A percentile compares a stretch with the other conserved stretches of the same genome.
Conservation (phyloP, 495 filamentous ascomycete species). For the Hyaloscypha hepaticicola region DNA sequence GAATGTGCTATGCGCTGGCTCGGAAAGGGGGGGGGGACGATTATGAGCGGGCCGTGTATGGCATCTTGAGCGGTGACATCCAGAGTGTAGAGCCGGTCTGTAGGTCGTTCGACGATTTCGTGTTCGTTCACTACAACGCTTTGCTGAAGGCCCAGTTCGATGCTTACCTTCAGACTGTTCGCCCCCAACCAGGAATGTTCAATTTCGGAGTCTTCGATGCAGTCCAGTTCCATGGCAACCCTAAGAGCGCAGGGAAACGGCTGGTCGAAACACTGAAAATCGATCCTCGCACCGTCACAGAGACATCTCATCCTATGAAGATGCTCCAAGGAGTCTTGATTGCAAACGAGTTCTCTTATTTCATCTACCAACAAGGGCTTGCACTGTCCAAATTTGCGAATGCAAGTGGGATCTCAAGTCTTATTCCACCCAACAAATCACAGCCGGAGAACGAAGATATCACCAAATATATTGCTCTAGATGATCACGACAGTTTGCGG, state of each 20-base stretch:
- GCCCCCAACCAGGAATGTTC: slow-evolving; percentile 41
- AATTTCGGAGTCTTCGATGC: slow-evolving; percentile 53
- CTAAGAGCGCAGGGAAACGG: slow-evolving; percentile 45
- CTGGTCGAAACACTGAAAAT: slow-evolving; percentile 52
- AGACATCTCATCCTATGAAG: slow-evolving; percentile 58
- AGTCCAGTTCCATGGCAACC: slow-evolving; percentile 53
- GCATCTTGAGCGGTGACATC: slow-evolving; percentile 79
- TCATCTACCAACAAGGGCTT: slow-evolving; percentile 58
- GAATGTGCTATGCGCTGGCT: slow-evolving; percentile 77
- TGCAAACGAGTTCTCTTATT: slow-evolving; percentile 53
- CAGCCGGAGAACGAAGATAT: slow-evolving; percentile 25
- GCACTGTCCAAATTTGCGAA: slow-evolving; percentile 55
- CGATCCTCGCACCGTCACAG: slow-evolving; percentile 43
- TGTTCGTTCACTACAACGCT: slow-evolving; percentile 88
- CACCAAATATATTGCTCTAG: slow-evolving; percentile 45
- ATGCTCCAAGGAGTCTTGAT: slow-evolving; percentile 66
- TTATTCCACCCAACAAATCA: slow-evolving; percentile 41
- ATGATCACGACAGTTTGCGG: slow-evolving; percentile 58
- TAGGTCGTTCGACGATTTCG: slow-evolving; percentile 79
- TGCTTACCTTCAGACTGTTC: slow-evolving; percentile 51
- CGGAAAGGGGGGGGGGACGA: slow-evolving; percentile 63
- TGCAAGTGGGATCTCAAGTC: slow-evolving; percentile 43
- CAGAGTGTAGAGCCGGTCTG: slow-evolving; percentile 73
- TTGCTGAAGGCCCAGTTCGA: slow-evolving; percentile 71
- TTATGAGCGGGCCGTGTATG: slow-evolving; percentile 88